Percentiles rank a stretch among this genome's conserved stretches.
Evolutionary conservation across 257 asterid species (phyloP).

Genomic region (Scutellaria minor): DNA sequence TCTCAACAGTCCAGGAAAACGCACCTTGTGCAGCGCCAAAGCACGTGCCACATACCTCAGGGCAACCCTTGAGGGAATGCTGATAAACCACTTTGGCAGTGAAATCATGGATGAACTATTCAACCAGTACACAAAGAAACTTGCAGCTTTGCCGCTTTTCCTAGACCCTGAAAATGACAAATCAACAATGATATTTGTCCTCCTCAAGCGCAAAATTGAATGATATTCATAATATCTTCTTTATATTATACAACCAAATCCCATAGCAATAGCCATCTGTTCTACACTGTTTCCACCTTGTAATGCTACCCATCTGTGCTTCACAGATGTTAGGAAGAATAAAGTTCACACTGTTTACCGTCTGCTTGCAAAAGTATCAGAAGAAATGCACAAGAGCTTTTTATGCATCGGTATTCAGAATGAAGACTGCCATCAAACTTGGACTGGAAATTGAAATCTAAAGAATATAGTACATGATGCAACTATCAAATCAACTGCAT

Average conservation of each 20-base stretch:
- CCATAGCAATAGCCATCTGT: neutral
- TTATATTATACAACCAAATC: neutral
- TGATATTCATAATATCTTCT: slow-evolving; percentile 3
- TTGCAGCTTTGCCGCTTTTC: slow-evolving; percentile 41
- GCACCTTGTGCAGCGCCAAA: slow-evolving; percentile 31
- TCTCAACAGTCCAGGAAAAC: slow-evolving; percentile 46
- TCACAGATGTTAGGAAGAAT: neutral
- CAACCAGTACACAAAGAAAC: slow-evolving; percentile 35
- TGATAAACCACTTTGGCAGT: slow-evolving; percentile 49
- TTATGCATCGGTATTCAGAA: neutral
- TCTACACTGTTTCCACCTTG: slow-evolving; percentile 11
- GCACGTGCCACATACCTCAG: slow-evolving; percentile 42
- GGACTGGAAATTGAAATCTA: neutral
- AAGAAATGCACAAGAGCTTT: slow-evolving; percentile 18
- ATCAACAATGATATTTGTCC: slow-evolving; percentile 40
- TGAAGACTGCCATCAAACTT: neutral
- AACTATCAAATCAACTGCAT: slow-evolving; percentile 1
- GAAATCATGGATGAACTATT: slow-evolving; percentile 53
- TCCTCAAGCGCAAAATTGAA: slow-evolving; percentile 43
- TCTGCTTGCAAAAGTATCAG: neutral
- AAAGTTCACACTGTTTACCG: slow-evolving; percentile 24
- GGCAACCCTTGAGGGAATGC: slow-evolving; percentile 48
- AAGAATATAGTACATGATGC: slow-evolving; percentile 10
- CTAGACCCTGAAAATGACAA: slow-evolving; percentile 45
- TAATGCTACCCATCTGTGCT: neutral